phyloP scores from a whole-genome alignment of 2,329 filamentous ascomycete species.

The Camptophora hylomeconis region DNA sequence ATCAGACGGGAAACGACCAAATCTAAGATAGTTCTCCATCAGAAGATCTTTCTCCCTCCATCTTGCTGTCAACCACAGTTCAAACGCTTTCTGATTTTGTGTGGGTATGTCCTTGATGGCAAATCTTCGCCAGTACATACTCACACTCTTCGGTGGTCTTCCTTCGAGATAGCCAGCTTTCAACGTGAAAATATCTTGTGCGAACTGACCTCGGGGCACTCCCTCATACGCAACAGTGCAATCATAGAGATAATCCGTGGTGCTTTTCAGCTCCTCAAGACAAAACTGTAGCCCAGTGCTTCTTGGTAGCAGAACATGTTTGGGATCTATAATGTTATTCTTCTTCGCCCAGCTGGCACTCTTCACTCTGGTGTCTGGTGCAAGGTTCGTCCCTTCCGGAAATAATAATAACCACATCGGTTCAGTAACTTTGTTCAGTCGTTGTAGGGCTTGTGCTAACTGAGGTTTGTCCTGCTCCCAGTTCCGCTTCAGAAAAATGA shows the following conservation, averaged over 20 bases:
- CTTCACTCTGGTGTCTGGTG: conserved; percentile 53
- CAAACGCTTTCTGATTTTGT: conserved; percentile 54
- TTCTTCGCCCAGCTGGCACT: conserved; percentile 68
- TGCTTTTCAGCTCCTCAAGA: conserved; percentile 58
- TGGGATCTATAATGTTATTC: conserved; percentile 55
- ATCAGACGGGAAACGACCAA: conserved; percentile 59
- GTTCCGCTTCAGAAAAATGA: conserved; percentile 84
- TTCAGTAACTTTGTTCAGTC: conserved; percentile 48
- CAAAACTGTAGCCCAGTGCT: conserved; percentile 74
- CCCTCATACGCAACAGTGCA: conserved; percentile 23
- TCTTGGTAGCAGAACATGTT: conserved; percentile 63
- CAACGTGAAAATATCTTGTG: conserved; percentile 69
- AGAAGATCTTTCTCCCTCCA: conserved; percentile 80
- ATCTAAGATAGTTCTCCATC: conserved; percentile 61
- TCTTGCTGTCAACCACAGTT: conserved; percentile 61
- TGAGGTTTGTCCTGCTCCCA: conserved; percentile 68
- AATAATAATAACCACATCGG: conserved; percentile 89
- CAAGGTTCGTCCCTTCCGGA: conserved; percentile 75
- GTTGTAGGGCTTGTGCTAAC: conserved; percentile 59
- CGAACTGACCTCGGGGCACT: conserved; percentile 47
- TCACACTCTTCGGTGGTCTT: conserved; percentile 72
- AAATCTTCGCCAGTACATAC: conserved; percentile 80
- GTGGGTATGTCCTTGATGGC: conserved; percentile 61
- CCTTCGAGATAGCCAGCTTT: conserved; percentile 70
- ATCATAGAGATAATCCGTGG: conserved; percentile 75